Evolutionary conservation across 148 eudicot species (phyloP), one percentile per base, ranked within the genome.

Genomic region (Camellia japonica): DNA sequence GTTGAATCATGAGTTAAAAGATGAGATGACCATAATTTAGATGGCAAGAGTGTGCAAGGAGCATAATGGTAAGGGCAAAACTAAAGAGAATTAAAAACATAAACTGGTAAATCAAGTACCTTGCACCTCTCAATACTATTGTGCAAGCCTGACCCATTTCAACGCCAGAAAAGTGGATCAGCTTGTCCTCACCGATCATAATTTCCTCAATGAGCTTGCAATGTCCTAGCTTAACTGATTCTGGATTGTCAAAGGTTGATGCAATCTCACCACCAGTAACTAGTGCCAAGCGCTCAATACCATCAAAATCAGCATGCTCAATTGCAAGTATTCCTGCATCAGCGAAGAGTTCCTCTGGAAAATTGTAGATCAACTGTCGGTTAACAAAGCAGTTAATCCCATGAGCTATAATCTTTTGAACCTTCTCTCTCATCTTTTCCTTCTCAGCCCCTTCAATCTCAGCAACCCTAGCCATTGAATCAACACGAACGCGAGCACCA

Each of bases 231-330:
- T 93, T 96, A 73, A 96, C 93, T 6, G 99, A 92, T 83, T 96
- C 99, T 54, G 99, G 99, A 83, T 93, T 96, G 87, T 96, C 99
- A 90, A 96, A 96, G 38, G 99, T 96, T 23, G 98, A 93, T 42
- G 99, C 99, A 73, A 96, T 96, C 83, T 96, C 99, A 68, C 99
- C 99, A 77, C 99, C 99, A 38, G 99, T 96, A 68, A 96, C 99
- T 66, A 96, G 87, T 55, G 90, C 99, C 82, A 96, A 83, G 68
- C 99, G 95, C 86, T 96, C 98, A 87, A 96, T 96, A 79, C 99
- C 99, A 81, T 93, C 99, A 84, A 96, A 96, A 88, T 96, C 99
- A 82, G 99, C 99, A 86, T 96, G 99, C 88, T 96, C 98, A 82
- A 96, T 96, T 68, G 99, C 99, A 80, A 96, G 97, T 79, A 96